Percentiles rank a stretch among this genome's conserved stretches.
Conservation (phyloP, 495 filamentous ascomycete genomes). For the Paragyromitra xinjiangensis region DNA sequence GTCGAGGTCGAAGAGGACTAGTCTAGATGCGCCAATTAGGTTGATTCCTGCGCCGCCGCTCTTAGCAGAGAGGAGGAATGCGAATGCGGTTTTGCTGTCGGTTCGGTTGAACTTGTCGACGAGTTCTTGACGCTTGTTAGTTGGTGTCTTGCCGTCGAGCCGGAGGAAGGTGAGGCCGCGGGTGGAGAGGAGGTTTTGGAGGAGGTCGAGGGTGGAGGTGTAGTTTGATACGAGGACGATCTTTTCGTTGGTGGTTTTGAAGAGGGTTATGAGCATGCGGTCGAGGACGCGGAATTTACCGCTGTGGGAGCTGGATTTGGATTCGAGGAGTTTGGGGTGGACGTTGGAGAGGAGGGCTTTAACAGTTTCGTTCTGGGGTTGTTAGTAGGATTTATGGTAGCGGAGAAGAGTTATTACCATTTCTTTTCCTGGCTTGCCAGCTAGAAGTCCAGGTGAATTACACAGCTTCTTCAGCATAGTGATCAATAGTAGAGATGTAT, state of each 20-base stretch:
- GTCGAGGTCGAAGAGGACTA: conserved; percentile 81
- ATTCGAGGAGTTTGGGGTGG: conserved; percentile 67
- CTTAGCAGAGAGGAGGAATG: conserved; percentile 82
- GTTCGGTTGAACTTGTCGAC: conserved; percentile 80
- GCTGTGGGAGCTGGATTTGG: conserved; percentile 68
- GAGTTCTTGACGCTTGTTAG: conserved; percentile 73
- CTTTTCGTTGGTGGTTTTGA: conserved; percentile 72
- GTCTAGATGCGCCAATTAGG: conserved; percentile 77
- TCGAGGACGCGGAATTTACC: conserved; percentile 79
- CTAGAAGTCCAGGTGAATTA: conserved; percentile 76
- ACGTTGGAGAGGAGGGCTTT: conserved; percentile 67
- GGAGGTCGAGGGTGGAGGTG: conserved; percentile 77
- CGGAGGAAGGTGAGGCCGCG: conserved; percentile 73
- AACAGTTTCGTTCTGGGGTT: conserved; percentile 58
- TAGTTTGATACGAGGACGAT: conserved; percentile 85
- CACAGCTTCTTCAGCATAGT: conserved; percentile 84
- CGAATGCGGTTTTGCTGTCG: conserved; percentile 61
- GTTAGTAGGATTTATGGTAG: too few species aligned
- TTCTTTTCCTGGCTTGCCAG: conserved; percentile 52
- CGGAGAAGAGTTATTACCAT: conserved; percentile 16
- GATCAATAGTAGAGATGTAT: conserved; percentile 77
- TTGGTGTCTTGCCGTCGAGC: conserved; percentile 76
- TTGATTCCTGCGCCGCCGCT: conserved; percentile 80
- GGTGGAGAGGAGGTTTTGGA: conserved; percentile 71
- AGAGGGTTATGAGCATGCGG: conserved; percentile 70